Evolutionary conservation across 2,329 filamentous ascomycete genomes (phyloP).

Genomic region (Penicillium thymicola): DNA sequence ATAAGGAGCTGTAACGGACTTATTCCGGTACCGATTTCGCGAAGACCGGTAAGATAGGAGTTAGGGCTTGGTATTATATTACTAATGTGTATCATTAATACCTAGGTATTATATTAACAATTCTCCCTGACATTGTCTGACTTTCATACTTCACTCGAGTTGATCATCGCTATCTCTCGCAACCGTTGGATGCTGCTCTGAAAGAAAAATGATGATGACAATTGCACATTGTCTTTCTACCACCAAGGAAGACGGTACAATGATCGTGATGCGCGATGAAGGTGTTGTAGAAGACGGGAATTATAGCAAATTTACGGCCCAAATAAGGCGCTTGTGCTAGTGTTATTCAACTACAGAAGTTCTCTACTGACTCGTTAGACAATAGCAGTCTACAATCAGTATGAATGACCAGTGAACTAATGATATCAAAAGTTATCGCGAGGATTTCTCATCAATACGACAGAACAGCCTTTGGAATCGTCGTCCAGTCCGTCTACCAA

Average conservation of each 20-base stretch:
- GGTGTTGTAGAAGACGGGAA: neutral
- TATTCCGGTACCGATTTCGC: neutral
- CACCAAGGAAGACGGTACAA: neutral
- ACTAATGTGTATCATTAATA: neutral
- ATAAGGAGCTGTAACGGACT: constrained; percentile 9
- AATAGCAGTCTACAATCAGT: neutral
- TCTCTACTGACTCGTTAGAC: neutral
- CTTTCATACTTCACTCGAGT: neutral
- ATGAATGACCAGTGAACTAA: neutral
- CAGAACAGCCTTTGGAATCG: neutral
- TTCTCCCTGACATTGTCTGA: neutral
- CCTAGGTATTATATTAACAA: neutral
- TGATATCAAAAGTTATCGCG: too few species aligned
- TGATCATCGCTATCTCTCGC: neutral
- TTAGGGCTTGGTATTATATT: constrained; percentile 4
- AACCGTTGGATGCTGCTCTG: neutral
- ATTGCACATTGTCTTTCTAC: neutral
- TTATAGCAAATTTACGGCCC: neutral
- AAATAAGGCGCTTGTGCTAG: neutral
- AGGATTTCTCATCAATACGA: neutral
- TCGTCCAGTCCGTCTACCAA: neutral
- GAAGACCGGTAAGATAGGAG: neutral
- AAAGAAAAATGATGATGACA: neutral
- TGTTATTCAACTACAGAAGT: neutral
- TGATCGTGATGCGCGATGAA: neutral